phyloP scores from a whole-genome alignment of 2,329 filamentous ascomycete species.

The Ophiostoma triangulosporum region DNA sequence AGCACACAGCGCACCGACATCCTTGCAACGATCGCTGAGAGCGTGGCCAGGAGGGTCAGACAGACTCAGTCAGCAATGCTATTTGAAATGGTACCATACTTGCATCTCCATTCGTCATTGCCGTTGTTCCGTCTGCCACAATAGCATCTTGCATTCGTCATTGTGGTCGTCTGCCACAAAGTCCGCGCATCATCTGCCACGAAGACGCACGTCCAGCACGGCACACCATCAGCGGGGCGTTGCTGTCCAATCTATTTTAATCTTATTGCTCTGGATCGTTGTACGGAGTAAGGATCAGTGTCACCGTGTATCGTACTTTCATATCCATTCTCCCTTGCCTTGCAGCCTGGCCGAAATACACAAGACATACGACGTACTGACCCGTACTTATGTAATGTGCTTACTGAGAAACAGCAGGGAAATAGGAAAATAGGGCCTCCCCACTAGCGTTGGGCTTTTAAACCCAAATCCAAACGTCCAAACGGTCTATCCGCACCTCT shows the following conservation, averaged over 20 bases:
- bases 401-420: background rate
- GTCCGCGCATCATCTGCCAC: too few relatives aligned
- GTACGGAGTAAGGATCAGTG: background rate
- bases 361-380: background rate
- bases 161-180: background rate
- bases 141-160: too few relatives aligned
- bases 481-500: background rate
- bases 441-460: background rate
- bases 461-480: background rate
- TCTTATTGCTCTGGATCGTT: background rate
- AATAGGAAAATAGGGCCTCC: background rate
- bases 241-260: background rate
- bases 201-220: background rate
- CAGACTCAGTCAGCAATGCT: too few relatives aligned
- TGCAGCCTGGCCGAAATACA: background rate
- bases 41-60: too few relatives aligned
- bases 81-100: too few relatives aligned
- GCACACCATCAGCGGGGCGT: background rate
- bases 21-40: too few relatives aligned
- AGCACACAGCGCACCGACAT: too few relatives aligned
- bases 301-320: background rate
- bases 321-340: background rate
- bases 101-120: too few relatives aligned
- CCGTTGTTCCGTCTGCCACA: too few relatives aligned
- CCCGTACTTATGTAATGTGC: too few relatives aligned